phyloP scores from a whole-genome alignment of 208 protist species.

The Leishmania martiniquensis region DNA sequence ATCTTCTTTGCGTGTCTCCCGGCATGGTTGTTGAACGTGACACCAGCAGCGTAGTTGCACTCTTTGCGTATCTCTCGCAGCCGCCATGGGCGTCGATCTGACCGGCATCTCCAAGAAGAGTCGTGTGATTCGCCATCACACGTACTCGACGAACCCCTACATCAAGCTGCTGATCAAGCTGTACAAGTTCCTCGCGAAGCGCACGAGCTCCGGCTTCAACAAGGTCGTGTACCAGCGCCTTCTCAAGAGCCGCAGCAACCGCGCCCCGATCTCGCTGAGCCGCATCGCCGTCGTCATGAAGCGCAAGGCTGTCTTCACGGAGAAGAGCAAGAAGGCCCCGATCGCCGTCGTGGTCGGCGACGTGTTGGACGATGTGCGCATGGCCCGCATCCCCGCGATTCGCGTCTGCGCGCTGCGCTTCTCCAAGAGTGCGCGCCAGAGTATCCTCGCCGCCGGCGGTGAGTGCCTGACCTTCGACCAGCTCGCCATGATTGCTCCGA shows the following conservation, averaged over 20 bases:
- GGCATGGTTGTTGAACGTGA: background rate
- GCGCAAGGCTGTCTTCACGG: constrained; percentile 81
- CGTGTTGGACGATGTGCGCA: constrained; percentile 99
- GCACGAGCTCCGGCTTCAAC: constrained; percentile 99
- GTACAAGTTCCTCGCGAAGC: constrained; percentile 99
- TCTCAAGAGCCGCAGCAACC: constrained; percentile 97
- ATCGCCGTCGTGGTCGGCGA: constrained; percentile 99
- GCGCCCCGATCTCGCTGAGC: constrained; percentile 96
- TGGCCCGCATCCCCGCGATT: constrained; percentile 95
- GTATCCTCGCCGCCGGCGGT: constrained; percentile 98
- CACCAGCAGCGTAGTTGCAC: background rate
- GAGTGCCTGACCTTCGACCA: constrained; percentile 99
- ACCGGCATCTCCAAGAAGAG: constrained; percentile 92
- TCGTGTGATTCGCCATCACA: constrained; percentile 93
- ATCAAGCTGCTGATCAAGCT: constrained; percentile 99
- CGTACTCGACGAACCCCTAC: constrained; percentile 97
- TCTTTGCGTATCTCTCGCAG: constrained; percentile 3
- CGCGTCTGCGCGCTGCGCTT: constrained; percentile 98
- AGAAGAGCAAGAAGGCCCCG: constrained; percentile 85
- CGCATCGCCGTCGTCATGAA: constrained; percentile 95
- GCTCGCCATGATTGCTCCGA: constrained; percentile 94
- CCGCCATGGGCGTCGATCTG: constrained; percentile 91
- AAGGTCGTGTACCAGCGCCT: constrained; percentile 97
- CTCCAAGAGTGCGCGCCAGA: constrained; percentile 97
- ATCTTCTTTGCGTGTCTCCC: background rate